A percentile compares a stretch with the other conserved stretches of the same genome.
These are phyloP conservation scores for Naganishia antarctica DNA, from an alignment of 768 basidiomycete genomes.

Conservation along the genomic window DNA sequence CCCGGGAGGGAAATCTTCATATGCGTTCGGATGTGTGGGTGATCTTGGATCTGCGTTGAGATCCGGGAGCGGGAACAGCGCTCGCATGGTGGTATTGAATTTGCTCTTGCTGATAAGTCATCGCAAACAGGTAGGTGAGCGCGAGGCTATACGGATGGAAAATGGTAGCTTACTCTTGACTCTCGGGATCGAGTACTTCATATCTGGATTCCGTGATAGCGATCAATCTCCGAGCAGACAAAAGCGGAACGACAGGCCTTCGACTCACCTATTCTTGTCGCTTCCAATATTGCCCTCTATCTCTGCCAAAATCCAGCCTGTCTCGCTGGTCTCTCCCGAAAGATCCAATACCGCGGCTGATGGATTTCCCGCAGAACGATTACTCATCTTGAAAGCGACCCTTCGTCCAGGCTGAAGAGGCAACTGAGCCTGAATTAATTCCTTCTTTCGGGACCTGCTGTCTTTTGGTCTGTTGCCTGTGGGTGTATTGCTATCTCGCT, in stretches of 20 bases:
- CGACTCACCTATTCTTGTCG: conserved; percentile 47
- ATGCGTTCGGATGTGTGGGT: conserved; percentile 46
- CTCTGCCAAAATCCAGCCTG: conserved; percentile 51
- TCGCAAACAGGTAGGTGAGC: not conserved
- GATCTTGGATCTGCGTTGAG: conserved; percentile 35
- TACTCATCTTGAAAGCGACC: conserved; percentile 48
- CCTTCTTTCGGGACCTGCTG: conserved; percentile 5
- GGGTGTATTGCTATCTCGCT: conserved; percentile 11
- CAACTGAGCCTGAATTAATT: conserved; percentile 38
- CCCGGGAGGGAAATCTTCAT: conserved; percentile 42
- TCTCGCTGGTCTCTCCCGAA: conserved; percentile 26
- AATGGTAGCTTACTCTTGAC: conserved; percentile 35
- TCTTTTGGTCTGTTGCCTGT: not conserved
- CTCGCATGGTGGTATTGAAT: conserved; percentile 50
- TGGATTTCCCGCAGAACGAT: conserved; percentile 22
- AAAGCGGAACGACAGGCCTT: too few species aligned
- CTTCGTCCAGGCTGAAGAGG: conserved; percentile 48
- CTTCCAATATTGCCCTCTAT: conserved; percentile 42
- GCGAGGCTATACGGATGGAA: not conserved
- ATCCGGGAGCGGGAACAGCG: conserved; percentile 51
- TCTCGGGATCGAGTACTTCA: conserved; percentile 50
- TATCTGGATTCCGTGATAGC: too few species aligned
- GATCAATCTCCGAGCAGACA: too few species aligned
- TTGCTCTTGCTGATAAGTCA: conserved; percentile 31
- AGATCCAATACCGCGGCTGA: conserved; percentile 5